Conservation (phyloP, 2,329 filamentous ascomycete genomes). For the Aspergillus sclerotialis region DNA sequence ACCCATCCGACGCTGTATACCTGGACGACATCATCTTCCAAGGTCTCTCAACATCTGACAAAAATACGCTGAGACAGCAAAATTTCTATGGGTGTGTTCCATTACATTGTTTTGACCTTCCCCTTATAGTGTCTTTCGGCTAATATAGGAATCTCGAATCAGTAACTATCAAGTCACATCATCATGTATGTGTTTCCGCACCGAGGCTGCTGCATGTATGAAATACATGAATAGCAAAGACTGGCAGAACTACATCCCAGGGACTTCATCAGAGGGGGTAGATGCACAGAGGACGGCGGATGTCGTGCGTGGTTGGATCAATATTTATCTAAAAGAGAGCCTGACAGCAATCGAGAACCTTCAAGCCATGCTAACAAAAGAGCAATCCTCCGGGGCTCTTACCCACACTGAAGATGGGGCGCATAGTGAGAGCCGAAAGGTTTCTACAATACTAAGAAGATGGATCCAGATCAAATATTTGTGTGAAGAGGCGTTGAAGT, state of each 20-base stretch:
- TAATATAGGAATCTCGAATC: not conserved
- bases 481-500: slow-evolving; percentile 14
- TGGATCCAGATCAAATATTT: slow-evolving; percentile 27
- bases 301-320: slow-evolving; percentile 21
- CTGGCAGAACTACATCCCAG: slow-evolving; percentile 23
- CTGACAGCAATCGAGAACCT: slow-evolving; percentile 9
- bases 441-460: slow-evolving; percentile 15
- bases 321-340: slow-evolving; percentile 20
- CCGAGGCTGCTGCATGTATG: slow-evolving; percentile 23
- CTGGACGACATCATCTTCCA: slow-evolving; percentile 29
- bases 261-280: slow-evolving; percentile 11
- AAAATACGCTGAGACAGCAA: slow-evolving; percentile 15
- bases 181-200: slow-evolving; percentile 19
- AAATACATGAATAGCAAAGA: slow-evolving; percentile 21
- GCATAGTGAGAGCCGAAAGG: slow-evolving; percentile 7
- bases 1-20: slow-evolving; percentile 26
- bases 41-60: slow-evolving; percentile 13
- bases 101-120: not conserved
- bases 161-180: slow-evolving; percentile 26
- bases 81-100: slow-evolving; percentile 20
- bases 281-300: slow-evolving; percentile 14
- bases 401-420: not conserved
- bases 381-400: too few species aligned
- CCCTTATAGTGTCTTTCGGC: not conserved
- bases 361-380: slow-evolving; percentile 1